These are phyloP conservation scores for Eucalyptus pauciflora DNA, from an alignment of 345 rosid species.

Conservation along the genomic window DNA sequence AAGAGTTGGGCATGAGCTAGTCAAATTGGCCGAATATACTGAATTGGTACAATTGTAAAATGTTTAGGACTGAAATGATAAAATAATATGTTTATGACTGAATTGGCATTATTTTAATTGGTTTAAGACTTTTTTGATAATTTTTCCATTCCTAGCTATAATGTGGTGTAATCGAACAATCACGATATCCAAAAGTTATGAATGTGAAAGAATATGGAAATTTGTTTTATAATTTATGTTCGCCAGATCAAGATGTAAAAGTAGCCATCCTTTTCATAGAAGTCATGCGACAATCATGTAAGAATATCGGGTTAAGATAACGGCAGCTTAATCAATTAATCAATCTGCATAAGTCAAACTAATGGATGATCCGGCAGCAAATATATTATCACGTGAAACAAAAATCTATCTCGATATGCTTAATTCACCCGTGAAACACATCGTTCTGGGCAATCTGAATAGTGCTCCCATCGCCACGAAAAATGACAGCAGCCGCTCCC, in stretches of 20 bases:
- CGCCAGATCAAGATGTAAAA: not conserved
- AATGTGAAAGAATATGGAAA: not conserved
- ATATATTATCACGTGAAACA: not conserved
- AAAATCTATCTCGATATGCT: not conserved
- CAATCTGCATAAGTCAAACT: not conserved
- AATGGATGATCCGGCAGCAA: not conserved
- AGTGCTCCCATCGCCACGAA: not conserved
- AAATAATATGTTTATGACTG: too few relatives aligned
- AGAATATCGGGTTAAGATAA: not conserved
- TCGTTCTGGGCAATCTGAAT: not conserved
- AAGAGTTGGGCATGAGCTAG: fast-evolving
- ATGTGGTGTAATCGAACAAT: not conserved
- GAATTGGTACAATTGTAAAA: fast-evolving
- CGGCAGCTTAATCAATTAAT: not conserved
- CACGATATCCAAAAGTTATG: not conserved
- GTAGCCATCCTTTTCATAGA: not conserved
- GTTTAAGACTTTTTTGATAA: too few relatives aligned
- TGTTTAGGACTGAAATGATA: too few relatives aligned
- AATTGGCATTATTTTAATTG: too few relatives aligned
- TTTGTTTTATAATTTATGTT: not conserved
- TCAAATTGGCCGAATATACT: too few relatives aligned
- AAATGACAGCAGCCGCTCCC: not conserved
- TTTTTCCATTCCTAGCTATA: too few relatives aligned
- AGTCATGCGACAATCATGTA: not conserved
- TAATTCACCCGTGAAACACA: not conserved